Evolutionary conservation across 768 basidiomycete genomes (phyloP).

Genomic region (Russula virescens): DNA sequence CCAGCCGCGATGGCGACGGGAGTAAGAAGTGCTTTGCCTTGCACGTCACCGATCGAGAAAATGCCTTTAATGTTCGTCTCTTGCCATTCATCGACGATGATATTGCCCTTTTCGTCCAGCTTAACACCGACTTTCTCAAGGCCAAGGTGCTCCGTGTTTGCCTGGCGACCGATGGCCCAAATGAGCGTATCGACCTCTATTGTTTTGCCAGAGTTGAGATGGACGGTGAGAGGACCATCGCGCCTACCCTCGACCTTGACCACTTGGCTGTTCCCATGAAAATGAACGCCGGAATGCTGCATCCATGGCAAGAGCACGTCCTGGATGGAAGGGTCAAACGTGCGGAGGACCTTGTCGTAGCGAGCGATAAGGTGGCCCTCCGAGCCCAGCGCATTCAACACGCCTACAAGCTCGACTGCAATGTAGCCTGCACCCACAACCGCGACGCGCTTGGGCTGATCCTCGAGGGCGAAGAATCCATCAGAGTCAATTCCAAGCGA

Average conservation of each 20-base stretch:
- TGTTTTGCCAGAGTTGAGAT: slow-evolving; percentile 65
- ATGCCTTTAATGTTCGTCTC: slow-evolving; percentile 66
- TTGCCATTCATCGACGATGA: slow-evolving; percentile 90
- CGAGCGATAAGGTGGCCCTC: slow-evolving; percentile 94
- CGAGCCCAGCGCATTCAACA: slow-evolving; percentile 84
- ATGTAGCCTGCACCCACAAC: slow-evolving; percentile 98
- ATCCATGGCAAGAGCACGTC: slow-evolving; percentile 86
- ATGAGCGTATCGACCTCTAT: slow-evolving; percentile 83
- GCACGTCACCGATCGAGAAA: slow-evolving; percentile 86
- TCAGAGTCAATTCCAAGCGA: slow-evolving; percentile 88
- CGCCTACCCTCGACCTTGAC: slow-evolving; percentile 68
- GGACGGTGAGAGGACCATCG: slow-evolving; percentile 69
- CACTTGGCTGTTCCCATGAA: slow-evolving; percentile 77
- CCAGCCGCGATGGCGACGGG: slow-evolving; percentile 98
- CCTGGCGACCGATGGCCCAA: slow-evolving; percentile 91
- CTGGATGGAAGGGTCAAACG: slow-evolving; percentile 85
- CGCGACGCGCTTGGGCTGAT: slow-evolving; percentile 89
- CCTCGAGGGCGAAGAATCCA: slow-evolving; percentile 89
- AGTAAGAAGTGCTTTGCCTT: slow-evolving; percentile 87
- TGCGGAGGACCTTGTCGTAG: slow-evolving; percentile 81
- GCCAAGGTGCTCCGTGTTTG: slow-evolving; percentile 74
- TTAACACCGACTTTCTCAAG: slow-evolving; percentile 73
- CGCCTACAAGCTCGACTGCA: slow-evolving; percentile 92
- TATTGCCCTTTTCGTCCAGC: slow-evolving; percentile 71
- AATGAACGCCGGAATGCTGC: slow-evolving; percentile 86